Evolutionary conservation across 352 stramenopile species (phyloP).

Genomic region (Elongisporangium prolatum): DNA sequence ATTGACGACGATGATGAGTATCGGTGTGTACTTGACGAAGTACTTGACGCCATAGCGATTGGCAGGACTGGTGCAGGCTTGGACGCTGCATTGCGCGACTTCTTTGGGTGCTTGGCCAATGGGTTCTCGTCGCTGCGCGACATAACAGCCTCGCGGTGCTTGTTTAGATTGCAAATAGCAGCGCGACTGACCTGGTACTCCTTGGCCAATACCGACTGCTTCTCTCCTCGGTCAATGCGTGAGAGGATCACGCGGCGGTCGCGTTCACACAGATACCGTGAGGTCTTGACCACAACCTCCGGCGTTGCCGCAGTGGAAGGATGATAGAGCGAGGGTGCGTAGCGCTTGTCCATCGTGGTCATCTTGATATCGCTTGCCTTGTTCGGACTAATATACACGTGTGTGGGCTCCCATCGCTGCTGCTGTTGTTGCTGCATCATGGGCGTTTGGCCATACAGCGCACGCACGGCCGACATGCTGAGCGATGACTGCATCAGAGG

Average conservation of each 20-base stretch:
- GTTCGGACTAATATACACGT: neutral
- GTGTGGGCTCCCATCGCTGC: neutral
- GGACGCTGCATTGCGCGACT: neutral
- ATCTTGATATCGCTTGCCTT: neutral
- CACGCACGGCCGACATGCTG: neutral
- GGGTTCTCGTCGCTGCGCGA: slow-evolving; percentile 35
- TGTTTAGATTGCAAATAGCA: slow-evolving; percentile 57
- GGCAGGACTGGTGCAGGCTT: neutral
- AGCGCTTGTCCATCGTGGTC: neutral
- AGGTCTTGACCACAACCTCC: slow-evolving; percentile 14
- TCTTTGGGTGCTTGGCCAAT: slow-evolving; percentile 38
- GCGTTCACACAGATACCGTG: slow-evolving; percentile 41
- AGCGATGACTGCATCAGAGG: neutral
- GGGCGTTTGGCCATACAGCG: neutral
- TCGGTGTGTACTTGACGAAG: neutral
- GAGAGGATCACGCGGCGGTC: slow-evolving; percentile 40
- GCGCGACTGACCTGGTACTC: slow-evolving; percentile 53
- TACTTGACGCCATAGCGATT: neutral
- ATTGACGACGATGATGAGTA: neutral
- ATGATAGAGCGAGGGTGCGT: neutral
- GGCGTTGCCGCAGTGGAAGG: neutral
- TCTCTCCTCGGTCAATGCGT: slow-evolving; percentile 34
- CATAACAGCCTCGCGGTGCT: slow-evolving; percentile 34
- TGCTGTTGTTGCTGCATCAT: neutral
- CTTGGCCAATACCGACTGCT: slow-evolving; percentile 45